phyloP scores from a whole-genome alignment of 257 asterid genomes.

The Ilex aquifolium region DNA sequence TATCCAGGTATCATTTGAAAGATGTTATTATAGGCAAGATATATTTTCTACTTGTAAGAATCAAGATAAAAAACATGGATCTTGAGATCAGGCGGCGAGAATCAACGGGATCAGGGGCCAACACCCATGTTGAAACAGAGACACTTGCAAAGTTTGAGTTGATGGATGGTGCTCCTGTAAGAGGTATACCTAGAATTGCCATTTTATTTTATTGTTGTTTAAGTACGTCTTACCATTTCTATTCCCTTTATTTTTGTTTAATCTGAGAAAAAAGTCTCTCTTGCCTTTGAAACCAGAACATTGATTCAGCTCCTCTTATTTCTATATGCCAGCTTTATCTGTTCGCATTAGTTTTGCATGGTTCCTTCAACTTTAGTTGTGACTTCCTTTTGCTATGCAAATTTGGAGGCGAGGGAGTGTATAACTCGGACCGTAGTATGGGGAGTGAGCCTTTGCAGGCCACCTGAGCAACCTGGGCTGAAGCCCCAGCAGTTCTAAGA shows the following conservation, averaged over 20 bases:
- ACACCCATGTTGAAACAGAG: conserved; percentile 97
- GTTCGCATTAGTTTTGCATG: not conserved
- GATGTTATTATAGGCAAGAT: conserved; percentile 93
- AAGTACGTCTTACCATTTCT: not conserved
- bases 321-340: not conserved
- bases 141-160: conserved; percentile 97
- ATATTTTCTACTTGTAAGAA: conserved; percentile 92
- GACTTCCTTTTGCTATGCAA: no score
- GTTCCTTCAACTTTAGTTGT: no score
- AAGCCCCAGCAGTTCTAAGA: no score
- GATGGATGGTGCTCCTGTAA: conserved; percentile 99
- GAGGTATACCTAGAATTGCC: conserved; percentile 46
- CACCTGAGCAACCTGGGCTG: no score
- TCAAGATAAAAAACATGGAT: conserved; percentile 98
- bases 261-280: not conserved
- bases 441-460: no score
- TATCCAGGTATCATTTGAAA: conserved; percentile 89
- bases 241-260: no score
- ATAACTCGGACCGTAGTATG: no score
- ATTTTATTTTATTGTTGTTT: not conserved
- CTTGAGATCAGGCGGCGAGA: conserved; percentile 95
- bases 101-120: conserved; percentile 94
- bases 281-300: not conserved
- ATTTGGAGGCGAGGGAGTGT: no score
- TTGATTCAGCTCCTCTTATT: not conserved